Evolutionary conservation across 495 filamentous ascomycete genomes (phyloP), one percentile per base, ranked within the genome.

Genomic region (Aspergillus biplanus): DNA sequence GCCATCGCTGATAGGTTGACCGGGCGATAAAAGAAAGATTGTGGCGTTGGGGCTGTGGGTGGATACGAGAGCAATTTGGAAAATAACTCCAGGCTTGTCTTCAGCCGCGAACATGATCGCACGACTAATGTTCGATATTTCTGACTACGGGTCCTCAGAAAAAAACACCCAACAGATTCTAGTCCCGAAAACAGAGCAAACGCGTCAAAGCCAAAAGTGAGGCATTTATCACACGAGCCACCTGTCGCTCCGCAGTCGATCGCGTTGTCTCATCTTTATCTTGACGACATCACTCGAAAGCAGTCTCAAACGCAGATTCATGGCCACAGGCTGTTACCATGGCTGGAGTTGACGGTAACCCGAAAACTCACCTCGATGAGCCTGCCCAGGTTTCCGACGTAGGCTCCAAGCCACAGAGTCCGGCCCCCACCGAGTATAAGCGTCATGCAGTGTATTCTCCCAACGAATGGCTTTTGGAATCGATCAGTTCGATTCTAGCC

Each of bases 391-490:
- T 52, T 31, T 59, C 42, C 18, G 59, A 68, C 46, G 33, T 50
- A 44, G 58, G 21, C 58, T 58, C 61, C 12, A 56, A 64, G 35
- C 44, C 56, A 35, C 56, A 55, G 34, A 60, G 31, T 56, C 21
- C 52, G 34, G 44, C 56, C 5, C 18, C 53, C 49, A 57, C 49
- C 13, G 55, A 63, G 50, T 68, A 68, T 52, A 65, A 68, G 56
- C 66, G 66, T n/a, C 62, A 68, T 61, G 50, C 59, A 33, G 27
- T 68, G 21, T 68, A 61, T 46, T 68, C 62, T 13, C 63, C 59
- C 39, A 53, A 50, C 52, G 66, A 65, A 68, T 68, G 66, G 63
- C 59, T 65, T 7, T 57, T 56, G 42, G 66, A 68, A 48, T 56
- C 62, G 7, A 58, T 63, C 46, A 68, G 55, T 35, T 63, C 63